phyloP scores from a whole-genome alignment of 2,329 filamentous ascomycete genomes.

The Trichoderma hamatum region DNA sequence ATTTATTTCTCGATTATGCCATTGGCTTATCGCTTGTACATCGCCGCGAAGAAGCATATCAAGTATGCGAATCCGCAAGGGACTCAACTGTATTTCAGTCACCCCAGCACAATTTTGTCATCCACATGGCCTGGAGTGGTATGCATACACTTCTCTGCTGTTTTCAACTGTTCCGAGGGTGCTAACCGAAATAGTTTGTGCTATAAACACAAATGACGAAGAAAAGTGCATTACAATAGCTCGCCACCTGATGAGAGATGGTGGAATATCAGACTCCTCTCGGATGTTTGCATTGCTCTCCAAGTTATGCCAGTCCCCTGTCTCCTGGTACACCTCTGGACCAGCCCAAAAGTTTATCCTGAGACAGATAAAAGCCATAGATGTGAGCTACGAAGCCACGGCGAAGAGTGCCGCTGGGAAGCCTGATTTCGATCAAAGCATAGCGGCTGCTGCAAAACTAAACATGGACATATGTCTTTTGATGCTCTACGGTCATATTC shows the following conservation, averaged over 20 bases:
- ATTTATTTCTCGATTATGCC: constrained; percentile 87
- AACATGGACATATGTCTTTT: constrained; percentile 78
- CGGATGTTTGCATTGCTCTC: constrained; percentile 81
- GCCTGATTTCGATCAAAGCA: constrained; percentile 28
- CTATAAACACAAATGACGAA: constrained; percentile 78
- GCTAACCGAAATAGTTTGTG: constrained; percentile 64
- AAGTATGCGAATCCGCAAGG: constrained; percentile 74
- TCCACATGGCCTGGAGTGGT: constrained; percentile 78
- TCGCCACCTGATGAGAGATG: constrained; percentile 83
- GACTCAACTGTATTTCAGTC: constrained; percentile 84
- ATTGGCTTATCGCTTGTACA: constrained; percentile 71
- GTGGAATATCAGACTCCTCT: constrained; percentile 80
- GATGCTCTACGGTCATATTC: constrained; percentile 86
- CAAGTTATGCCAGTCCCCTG: constrained; percentile 71
- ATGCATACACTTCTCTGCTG: constrained; percentile 38
- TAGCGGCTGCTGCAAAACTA: neutral
- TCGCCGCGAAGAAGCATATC: constrained; percentile 73
- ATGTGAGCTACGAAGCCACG: constrained; percentile 59
- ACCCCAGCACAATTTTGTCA: constrained; percentile 67
- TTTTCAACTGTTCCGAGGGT: neutral
- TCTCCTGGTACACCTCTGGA: constrained; percentile 76
- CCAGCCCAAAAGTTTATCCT: constrained; percentile 89
- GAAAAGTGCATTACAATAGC: constrained; percentile 72
- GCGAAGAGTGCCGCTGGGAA: constrained; percentile 34
- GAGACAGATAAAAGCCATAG: constrained; percentile 87